Evolutionary conservation across 768 basidiomycete species (phyloP), one percentile per base, ranked within the genome.

Genomic region (Phylloporus sp.): DNA sequence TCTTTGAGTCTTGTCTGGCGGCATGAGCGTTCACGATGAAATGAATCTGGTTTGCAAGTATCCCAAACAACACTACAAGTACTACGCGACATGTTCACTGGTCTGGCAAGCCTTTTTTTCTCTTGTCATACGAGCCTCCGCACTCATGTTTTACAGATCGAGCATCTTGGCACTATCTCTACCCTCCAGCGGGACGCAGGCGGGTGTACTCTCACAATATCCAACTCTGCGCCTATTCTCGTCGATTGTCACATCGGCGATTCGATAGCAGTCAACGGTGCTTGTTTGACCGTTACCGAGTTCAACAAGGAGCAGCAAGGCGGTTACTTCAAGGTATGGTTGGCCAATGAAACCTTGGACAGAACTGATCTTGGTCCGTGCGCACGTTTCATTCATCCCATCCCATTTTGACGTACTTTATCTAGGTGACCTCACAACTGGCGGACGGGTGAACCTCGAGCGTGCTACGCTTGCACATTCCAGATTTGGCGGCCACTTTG

Each of bases 401-500:
- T 44, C 42, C 35, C 23, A 36, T 52, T 23, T 42, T 29, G 47
- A 61, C 47, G 6, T 32, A 51, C 29, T 28, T 49, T 53, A 35
- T 22, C 45, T 58, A 95, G 93, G 94, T 28, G 84, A 91, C 61
- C 75, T 88, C 48, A 79, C 75, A 56, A 81, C 84, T 16, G 91
- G 90, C 18, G 85, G 91, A 57, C 78, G 84, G 59, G 80, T 97
- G 41, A 97, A 98, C 68, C 76, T 95, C 34, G 97, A 99, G 73
- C 81, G 97, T 45, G 97, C 97, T 3, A 93, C 98, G 91, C 85
- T 83, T 20, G 85, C 87, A 5, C 89, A 94, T 72, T 84, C 81
- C 16, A 77, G 95, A 50, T 97, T 98, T 62, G 97, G 97, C 24
- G 97, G 97, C 11, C 97, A 99, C 67, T 94, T 95, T 65, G 97